Percentiles rank a stretch among this genome's conserved stretches.
phyloP scores from a whole-genome alignment of 306 rosid genomes.

The Oxytropis ochrocephala region DNA sequence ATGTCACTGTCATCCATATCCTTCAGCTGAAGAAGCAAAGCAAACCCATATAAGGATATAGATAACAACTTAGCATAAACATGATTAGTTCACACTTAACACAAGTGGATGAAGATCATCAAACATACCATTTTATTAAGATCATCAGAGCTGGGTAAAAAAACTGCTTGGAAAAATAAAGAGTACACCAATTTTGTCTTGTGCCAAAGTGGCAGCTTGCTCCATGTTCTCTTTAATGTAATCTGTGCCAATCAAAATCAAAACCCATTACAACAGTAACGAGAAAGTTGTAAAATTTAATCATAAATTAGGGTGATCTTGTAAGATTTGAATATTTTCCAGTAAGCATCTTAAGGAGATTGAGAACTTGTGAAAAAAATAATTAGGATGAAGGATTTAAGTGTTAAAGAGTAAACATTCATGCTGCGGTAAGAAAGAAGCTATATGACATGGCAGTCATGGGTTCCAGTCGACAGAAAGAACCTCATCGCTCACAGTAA shows the following conservation, averaged over 20 bases:
- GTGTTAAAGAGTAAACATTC: neutral
- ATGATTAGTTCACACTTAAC: slow-evolving; percentile 7
- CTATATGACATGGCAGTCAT: neutral
- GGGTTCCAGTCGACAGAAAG: neutral
- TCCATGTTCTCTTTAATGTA: slow-evolving; percentile 86
- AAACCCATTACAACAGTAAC: slow-evolving; percentile 6
- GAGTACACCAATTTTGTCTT: slow-evolving; percentile 69
- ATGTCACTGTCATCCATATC: slow-evolving; percentile 87
- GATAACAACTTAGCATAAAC: neutral
- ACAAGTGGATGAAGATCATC: slow-evolving; percentile 1
- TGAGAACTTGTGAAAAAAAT: neutral
- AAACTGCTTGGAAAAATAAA: slow-evolving; percentile 69
- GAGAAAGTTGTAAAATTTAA: slow-evolving; percentile 8
- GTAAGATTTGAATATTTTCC: neutral
- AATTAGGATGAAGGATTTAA: neutral
- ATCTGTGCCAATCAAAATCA: slow-evolving; percentile 48
- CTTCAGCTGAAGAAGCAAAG: slow-evolving; percentile 57
- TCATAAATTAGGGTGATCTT: neutral
- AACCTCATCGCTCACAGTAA: neutral
- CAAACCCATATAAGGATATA: slow-evolving; percentile 22
- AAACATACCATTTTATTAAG: slow-evolving; percentile 69
- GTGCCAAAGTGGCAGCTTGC: slow-evolving; percentile 89
- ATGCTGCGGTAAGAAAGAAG: neutral
- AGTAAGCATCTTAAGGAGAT: neutral
- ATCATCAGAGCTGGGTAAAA: slow-evolving; percentile 72